Conservation (phyloP, 2,329 filamentous ascomycete genomes). For the Drechmeria coniospora region DNA sequence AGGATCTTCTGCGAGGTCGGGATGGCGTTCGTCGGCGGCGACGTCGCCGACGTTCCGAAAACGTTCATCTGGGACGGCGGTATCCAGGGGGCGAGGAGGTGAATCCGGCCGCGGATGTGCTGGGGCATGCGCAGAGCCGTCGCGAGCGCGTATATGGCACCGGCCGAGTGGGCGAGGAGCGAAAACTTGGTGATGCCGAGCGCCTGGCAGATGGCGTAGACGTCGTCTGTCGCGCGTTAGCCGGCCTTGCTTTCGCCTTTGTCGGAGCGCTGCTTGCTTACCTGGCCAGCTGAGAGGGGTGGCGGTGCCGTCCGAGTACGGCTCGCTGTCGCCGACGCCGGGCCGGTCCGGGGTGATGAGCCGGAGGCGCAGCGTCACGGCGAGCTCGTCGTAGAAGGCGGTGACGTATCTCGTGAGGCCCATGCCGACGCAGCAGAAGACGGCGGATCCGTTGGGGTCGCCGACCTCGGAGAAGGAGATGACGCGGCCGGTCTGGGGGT, state of each 20-base stretch:
- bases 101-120: constrained; percentile 84
- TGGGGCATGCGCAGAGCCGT: constrained; percentile 93
- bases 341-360: constrained; percentile 90
- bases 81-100: constrained; percentile 92
- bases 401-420: constrained; percentile 90
- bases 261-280: constrained; percentile 35
- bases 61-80: constrained; percentile 85
- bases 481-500: constrained; percentile 70
- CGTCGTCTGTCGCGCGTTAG: constrained; percentile 44
- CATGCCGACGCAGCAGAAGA: constrained; percentile 97
- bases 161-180: constrained; percentile 87
- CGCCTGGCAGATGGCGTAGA: constrained; percentile 82
- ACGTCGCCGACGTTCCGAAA: constrained; percentile 55
- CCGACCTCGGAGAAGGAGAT: constrained; percentile 97
- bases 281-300: constrained; percentile 90
- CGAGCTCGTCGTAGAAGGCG: constrained; percentile 93
- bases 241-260: background rate
- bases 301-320: constrained; percentile 65
- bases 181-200: constrained; percentile 93
- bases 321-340: constrained; percentile 81
- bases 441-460: constrained; percentile 76
- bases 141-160: constrained; percentile 92
- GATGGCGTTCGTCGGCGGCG: constrained; percentile 69
- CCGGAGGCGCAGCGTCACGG: constrained; percentile 70
- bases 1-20: constrained; percentile 86